Conservation (phyloP, 352 stramenopile species). For the Phytophthora multivora region DNA sequence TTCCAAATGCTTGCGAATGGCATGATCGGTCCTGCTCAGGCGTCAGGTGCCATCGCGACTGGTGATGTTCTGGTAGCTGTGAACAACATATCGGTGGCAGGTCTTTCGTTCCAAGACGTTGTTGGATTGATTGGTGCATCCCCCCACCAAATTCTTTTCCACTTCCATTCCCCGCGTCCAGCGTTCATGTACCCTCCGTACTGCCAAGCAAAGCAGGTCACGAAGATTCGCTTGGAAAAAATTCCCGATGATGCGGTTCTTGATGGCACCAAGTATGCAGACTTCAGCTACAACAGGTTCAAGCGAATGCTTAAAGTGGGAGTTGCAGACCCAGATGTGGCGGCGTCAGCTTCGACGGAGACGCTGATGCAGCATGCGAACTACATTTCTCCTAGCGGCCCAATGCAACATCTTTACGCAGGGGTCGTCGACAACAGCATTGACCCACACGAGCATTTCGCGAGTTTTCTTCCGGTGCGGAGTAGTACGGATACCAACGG, state of each 20-base stretch:
- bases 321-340: constrained; percentile 33
- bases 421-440: constrained; percentile 91
- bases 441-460: constrained; percentile 89
- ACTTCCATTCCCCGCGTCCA: constrained; percentile 78
- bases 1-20: constrained; percentile 79
- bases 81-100: constrained; percentile 68
- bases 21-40: constrained; percentile 76
- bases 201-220: constrained; percentile 68
- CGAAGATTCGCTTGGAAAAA: constrained; percentile 47
- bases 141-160: constrained; percentile 70
- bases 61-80: constrained; percentile 82
- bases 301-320: constrained; percentile 72
- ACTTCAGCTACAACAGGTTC: constrained; percentile 76
- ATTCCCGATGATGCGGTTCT: constrained; percentile 38
- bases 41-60: constrained; percentile 70
- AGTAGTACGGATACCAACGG: constrained; percentile 2
- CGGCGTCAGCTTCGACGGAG: constrained; percentile 34
- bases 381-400: constrained; percentile 78
- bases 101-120: constrained; percentile 74
- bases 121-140: constrained; percentile 75
- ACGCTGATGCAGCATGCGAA: constrained; percentile 52
- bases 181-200: constrained; percentile 71
- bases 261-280: constrained; percentile 55
- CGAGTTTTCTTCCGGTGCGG: constrained; percentile 76
- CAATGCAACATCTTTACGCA: constrained; percentile 88